Base-by-base conservation (phyloP, 257 asterid species). In the Henckelia pumila region DNA sequence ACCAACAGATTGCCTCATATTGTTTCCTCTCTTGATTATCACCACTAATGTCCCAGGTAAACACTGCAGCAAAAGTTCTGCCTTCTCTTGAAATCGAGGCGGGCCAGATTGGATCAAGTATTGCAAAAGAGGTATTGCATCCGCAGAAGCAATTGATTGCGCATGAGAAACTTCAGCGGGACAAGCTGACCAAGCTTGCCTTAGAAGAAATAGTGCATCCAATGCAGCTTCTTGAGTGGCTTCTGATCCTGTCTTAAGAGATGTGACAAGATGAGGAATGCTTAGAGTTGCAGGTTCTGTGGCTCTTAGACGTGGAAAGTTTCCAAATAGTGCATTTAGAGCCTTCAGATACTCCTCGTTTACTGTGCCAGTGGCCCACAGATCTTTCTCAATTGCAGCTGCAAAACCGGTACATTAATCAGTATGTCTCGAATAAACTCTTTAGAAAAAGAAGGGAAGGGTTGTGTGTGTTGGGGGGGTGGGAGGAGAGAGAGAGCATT, bases 161-260 rank as follows among this genome's bases (percentile, higher is more conserved):
- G 99, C 97, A 55, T 96, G 81, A 69, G 99, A 94, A 73, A 94
- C 91, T 82, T 94, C 99, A 22, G 96, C 95, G 11, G 95, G 96
- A 73, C 99, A 90, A 4, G 99, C 99, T 13, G 97, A 85, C 99
- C 99, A 94, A 57, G 99, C 97, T 79, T 94, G 97, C 79, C 99
- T 74, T 58, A 94, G 96, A 78, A 90, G 85, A 77, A 85, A 90
- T 49, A 94, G 82, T 7, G 97, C 89, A 67, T 94, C 99, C 85
- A 94, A 85, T 26, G 99, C 96, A 69, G 99, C 97, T 84, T 94
- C 99, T 87, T 94, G 99, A 65, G 95, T 83, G 59, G 95, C 95
- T 85, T 94, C 97, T 2, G 95, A 83, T 20, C 95, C 95, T 63
- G 92, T 94, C 88, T 94, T 90, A 6, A 90, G 96, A 76, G 99